Evolutionary conservation across 2,329 filamentous ascomycete species (phyloP).

Genomic region (Aspergillus sp.): DNA sequence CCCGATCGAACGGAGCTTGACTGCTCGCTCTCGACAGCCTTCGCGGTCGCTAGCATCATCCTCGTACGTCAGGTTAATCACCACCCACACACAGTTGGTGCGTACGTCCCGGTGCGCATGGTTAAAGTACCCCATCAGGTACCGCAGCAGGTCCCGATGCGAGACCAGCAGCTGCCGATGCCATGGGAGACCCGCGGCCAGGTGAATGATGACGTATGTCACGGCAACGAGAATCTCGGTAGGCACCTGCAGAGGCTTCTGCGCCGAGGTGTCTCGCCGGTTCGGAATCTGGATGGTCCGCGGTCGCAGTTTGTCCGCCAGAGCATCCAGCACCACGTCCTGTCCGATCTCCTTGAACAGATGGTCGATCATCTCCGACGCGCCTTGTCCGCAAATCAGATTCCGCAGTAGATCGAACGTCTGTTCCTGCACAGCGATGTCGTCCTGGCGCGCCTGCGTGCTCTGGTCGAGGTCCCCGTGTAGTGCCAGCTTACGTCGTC

Average conservation of each 20-base stretch:
- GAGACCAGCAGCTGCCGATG: constrained; percentile 76
- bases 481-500: constrained; percentile 43
- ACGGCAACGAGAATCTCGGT: constrained; percentile 73
- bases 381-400: constrained; percentile 67
- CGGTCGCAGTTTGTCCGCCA: constrained; percentile 73
- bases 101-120: constrained; percentile 74
- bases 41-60: constrained; percentile 69
- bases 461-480: constrained; percentile 68
- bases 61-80: constrained; percentile 81
- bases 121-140: constrained; percentile 70
- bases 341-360: constrained; percentile 74
- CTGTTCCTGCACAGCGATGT: constrained; percentile 85
- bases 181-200: constrained; percentile 75
- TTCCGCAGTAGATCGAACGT: constrained; percentile 88
- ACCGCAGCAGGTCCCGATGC: constrained; percentile 72
- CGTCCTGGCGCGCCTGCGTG: constrained; percentile 70
- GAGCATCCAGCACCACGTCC: constrained; percentile 74
- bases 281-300: constrained; percentile 32
- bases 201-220: constrained; percentile 80
- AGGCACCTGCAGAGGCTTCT: constrained; percentile 33
- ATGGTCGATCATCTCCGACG: constrained; percentile 75
- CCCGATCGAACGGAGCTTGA: constrained; percentile 69
- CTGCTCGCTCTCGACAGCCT: constrained; percentile 65
- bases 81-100: constrained; percentile 74
- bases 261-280: constrained; percentile 30